phyloP scores from a whole-genome alignment of 192 early-diverging fungal species.

The Phlyctochytrium planicorne region DNA sequence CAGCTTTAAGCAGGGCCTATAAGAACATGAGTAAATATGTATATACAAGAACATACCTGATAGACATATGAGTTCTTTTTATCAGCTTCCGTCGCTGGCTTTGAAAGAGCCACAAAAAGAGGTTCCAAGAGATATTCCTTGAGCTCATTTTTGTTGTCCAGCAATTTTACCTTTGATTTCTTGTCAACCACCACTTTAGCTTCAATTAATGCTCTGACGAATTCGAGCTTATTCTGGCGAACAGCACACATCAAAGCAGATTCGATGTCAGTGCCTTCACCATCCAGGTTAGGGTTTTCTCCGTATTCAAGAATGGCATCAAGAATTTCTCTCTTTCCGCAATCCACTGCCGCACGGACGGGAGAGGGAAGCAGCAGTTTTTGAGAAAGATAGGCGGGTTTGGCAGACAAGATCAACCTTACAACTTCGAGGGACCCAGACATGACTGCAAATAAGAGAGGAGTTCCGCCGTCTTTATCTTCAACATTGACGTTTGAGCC shows the following conservation, averaged over 20 bases:
- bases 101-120: no score
- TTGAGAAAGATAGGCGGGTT: constrained; percentile 20
- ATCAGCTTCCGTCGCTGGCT: no score
- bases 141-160: background rate
- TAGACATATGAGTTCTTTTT: no score
- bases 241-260: constrained; percentile 43
- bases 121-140: no score
- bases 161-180: constrained; percentile 9
- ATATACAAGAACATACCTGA: no score
- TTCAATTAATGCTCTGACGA: constrained; percentile 17
- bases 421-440: constrained; percentile 16
- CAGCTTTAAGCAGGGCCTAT: no score
- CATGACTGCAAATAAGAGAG: constrained; percentile 44
- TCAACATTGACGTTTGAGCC: constrained; percentile 7
- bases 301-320: constrained; percentile 29
- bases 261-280: constrained; percentile 17
- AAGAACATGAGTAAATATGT: no score
- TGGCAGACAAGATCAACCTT: constrained; percentile 24
- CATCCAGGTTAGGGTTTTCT: constrained; percentile 24
- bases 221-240: background rate
- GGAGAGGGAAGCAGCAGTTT: constrained; percentile 19
- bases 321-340: constrained; percentile 13
- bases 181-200: constrained; percentile 1
- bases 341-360: constrained; percentile 28
- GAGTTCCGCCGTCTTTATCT: constrained; percentile 37